Percentiles rank a stretch among this genome's conserved stretches.
phyloP scores from a whole-genome alignment of 2,329 filamentous ascomycete species.

The Tympanopsis confertula region DNA sequence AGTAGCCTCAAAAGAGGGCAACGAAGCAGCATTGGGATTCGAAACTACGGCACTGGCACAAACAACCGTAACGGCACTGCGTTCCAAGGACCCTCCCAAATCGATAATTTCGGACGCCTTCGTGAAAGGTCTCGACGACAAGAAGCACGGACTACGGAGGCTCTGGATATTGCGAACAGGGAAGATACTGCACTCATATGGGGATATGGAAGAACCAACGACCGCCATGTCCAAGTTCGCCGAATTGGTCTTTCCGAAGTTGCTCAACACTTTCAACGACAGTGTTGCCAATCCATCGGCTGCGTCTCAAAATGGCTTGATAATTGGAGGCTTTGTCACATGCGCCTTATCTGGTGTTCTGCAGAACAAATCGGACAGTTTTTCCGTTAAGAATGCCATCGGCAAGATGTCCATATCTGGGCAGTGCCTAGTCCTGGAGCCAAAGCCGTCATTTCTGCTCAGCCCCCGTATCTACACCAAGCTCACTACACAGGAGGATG shows the following conservation, averaged over 20 bases:
- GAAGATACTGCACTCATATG: constrained; percentile 52
- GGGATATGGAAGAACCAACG: constrained; percentile 30
- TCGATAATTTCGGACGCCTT: constrained; percentile 55
- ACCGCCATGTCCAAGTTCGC: constrained; percentile 36
- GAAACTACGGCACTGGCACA: constrained; percentile 63
- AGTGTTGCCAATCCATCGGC: constrained; percentile 65
- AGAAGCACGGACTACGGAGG: constrained; percentile 65
- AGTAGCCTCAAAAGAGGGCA: constrained; percentile 73
- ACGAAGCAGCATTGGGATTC: constrained; percentile 67
- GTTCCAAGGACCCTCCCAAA: constrained; percentile 50
- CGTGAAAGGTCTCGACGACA: constrained; percentile 73
- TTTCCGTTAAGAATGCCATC: constrained; percentile 28
- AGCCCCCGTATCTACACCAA: constrained; percentile 80
- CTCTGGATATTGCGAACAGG: constrained; percentile 71
- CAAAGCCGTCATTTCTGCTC: constrained; percentile 78
- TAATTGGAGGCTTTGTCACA: constrained; percentile 67
- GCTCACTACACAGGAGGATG: constrained; percentile 61
- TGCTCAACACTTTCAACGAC: constrained; percentile 67
- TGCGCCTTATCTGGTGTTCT: constrained; percentile 47
- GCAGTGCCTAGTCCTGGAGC: constrained; percentile 57
- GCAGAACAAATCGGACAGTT: constrained; percentile 40
- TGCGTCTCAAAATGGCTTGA: constrained; percentile 71
- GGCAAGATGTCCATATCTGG: constrained; percentile 52
- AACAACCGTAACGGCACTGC: constrained; percentile 51
- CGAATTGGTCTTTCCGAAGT: constrained; percentile 37